These are phyloP conservation scores for Microsporum audouinii DNA, from an alignment of 2,329 filamentous ascomycete species.

Conservation along the genomic window DNA sequence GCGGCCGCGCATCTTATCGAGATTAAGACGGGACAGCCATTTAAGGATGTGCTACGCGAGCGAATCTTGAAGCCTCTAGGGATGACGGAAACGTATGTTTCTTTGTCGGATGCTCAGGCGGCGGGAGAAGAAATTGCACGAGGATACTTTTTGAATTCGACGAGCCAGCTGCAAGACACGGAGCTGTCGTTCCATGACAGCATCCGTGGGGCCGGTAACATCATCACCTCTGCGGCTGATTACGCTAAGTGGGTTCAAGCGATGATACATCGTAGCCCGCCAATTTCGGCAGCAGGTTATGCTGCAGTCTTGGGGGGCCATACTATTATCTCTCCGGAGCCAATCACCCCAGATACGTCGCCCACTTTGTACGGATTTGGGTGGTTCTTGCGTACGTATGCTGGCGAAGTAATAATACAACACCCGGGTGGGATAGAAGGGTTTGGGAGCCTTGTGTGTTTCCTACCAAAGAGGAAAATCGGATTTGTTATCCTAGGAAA, in stretches of 20 bases:
- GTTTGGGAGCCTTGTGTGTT: constrained; percentile 35
- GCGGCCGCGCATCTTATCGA: constrained; percentile 39
- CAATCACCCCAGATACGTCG: constrained; percentile 5
- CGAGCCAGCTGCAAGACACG: constrained; percentile 8
- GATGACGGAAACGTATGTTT: constrained; percentile 33
- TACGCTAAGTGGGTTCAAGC: constrained; percentile 41
- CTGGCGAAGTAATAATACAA: constrained; percentile 30
- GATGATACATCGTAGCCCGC: constrained; percentile 19
- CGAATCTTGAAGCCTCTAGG: constrained; percentile 32
- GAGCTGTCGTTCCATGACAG: constrained; percentile 9
- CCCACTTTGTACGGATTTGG: constrained; percentile 10
- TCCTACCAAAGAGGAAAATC: constrained; percentile 36
- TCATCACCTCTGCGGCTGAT: constrained; percentile 28
- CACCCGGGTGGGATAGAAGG: constrained; percentile 38
- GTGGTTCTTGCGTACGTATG: constrained; percentile 10
- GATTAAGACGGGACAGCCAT: constrained; percentile 27
- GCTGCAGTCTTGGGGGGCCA: constrained; percentile 7
- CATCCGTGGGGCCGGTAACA: constrained; percentile 14
- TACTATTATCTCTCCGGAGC: constrained; percentile 6
- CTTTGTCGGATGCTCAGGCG: constrained; percentile 23
- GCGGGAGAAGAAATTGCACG: constrained; percentile 18
- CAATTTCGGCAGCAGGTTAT: constrained; percentile 9
- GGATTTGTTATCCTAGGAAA: constrained; percentile 36
- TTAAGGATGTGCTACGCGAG: constrained; percentile 24
- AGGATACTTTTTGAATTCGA: constrained; percentile 18